Evolutionary conservation across 768 basidiomycete genomes (phyloP), one percentile per base, ranked within the genome.

Genomic region (Austroboletus festivus): DNA sequence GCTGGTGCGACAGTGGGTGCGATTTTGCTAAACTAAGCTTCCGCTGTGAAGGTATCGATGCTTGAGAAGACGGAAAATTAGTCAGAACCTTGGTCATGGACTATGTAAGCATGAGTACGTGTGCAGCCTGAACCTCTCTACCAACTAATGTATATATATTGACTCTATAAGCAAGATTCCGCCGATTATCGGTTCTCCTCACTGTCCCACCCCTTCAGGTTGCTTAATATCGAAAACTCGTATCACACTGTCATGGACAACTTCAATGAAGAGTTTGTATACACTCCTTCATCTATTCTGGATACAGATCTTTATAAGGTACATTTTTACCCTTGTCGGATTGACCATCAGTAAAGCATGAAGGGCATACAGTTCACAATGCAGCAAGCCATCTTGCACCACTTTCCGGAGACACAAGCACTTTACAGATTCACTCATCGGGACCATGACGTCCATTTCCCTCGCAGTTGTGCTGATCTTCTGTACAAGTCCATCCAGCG

Each of bases 231-330:
- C 28, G 28, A 28, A 28, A 28, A 28, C 12, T 28, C 28, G 5
- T 28, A 12, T 28, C 28, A 28, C 28, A 28, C 6, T 28, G 21
- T 12, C 39, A 62, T 60, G 61, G 48, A 52, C 12, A 28, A 28
- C 28, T 28, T 28, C 15, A 30, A 1, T 6, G 52, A 55, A 19
- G 53, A 52, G 30, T 39, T 51, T 20, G 21, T 51, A 16, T 64
- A 59, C 26, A 53, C 35, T 5, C 59, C 54, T 33, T 52, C 18
- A 23, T 93, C 91, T 15, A 73, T 97, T 44, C 77, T 97, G 38
- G 95, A 97, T 67, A 93, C 93, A 0, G 95, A 97, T 67, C 70
- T 95, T 24, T 97, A 97, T 81, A 98, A 95, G 80, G 92, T 85
- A 44, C 38, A 51, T 16, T 38, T 35, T n/a, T 46, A 26, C 24